Conservation (phyloP, 345 rosid genomes). For the Euphorbia pulcherrima region DNA sequence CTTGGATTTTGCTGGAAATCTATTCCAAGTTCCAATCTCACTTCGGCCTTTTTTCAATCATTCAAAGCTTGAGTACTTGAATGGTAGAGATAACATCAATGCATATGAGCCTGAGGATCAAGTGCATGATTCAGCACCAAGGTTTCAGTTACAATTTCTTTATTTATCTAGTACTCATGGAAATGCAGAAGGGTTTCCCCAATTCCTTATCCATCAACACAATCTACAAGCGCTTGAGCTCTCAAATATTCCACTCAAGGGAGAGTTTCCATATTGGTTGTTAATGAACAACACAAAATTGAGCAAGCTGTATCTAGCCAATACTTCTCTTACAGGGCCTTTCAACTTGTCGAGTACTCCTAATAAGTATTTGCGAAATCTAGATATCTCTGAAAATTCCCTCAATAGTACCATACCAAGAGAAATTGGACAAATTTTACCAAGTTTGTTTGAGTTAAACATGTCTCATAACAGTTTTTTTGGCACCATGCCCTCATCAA, state of each 20-base stretch:
- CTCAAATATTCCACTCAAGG: neutral
- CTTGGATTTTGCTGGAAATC: neutral
- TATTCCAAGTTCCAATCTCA: neutral
- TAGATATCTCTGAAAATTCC: neutral
- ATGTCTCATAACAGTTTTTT: neutral
- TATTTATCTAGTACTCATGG: neutral
- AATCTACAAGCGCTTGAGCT: neutral
- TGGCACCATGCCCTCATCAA: neutral
- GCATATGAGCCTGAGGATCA: neutral
- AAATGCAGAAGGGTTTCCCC: neutral
- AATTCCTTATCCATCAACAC: neutral
- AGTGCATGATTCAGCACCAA: neutral
- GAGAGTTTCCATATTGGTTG: conserved; percentile 3
- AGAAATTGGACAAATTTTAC: neutral
- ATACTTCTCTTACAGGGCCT: neutral
- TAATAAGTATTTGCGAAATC: neutral
- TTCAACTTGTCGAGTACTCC: neutral
- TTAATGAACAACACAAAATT: neutral
- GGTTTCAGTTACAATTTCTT: neutral
- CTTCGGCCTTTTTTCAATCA: neutral
- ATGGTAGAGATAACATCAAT: neutral
- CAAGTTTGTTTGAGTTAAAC: neutral
- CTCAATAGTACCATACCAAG: neutral
- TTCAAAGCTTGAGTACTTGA: neutral
- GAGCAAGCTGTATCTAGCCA: neutral